phyloP scores from a whole-genome alignment of 805 yeast genomes.

The Candida insectorum region DNA sequence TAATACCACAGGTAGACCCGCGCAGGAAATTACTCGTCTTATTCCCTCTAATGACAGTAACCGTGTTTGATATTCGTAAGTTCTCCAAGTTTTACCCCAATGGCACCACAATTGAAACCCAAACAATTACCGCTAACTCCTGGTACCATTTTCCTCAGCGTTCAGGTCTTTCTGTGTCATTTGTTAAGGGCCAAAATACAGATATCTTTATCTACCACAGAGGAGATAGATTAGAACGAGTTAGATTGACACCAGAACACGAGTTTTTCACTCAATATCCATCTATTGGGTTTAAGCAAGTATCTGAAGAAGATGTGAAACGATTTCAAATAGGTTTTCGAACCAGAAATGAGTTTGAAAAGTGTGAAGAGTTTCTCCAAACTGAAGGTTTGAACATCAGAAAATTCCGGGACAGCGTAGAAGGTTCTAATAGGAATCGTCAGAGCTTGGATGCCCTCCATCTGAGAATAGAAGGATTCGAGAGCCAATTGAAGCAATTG shows the following conservation, averaged over 20 bases:
- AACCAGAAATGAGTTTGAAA: slow-evolving; percentile 4
- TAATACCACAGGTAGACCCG: too few species aligned
- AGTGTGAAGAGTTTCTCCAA: slow-evolving; percentile 3
- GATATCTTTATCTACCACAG: slow-evolving; percentile 9
- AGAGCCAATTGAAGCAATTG: too few species aligned
- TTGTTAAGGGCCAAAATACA: slow-evolving; percentile 6
- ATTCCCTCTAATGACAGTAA: too few species aligned
- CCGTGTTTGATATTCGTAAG: slow-evolving; percentile 10
- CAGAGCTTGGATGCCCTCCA: too few species aligned
- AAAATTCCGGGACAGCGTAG: not conserved
- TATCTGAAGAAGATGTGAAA: slow-evolving; percentile 12
- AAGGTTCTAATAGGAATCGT: too few species aligned
- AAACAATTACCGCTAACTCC: too few species aligned
- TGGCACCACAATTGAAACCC: slow-evolving; percentile 2
- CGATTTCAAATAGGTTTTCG: slow-evolving; percentile 28
- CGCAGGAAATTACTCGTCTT: too few species aligned
- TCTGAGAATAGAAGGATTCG: too few species aligned
- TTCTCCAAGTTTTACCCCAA: slow-evolving; percentile 7
- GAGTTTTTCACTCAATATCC: slow-evolving; percentile 22
- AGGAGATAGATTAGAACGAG: slow-evolving; percentile 11
- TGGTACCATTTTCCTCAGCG: slow-evolving; percentile 33
- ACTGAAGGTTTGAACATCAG: not conserved
- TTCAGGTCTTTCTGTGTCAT: slow-evolving; percentile 6
- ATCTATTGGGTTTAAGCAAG: slow-evolving; percentile 25
- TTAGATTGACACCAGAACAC: slow-evolving; percentile 1